Evolutionary conservation across 2,329 filamentous ascomycete genomes (phyloP), one percentile per base, ranked within the genome.

Genomic region (Monilinia laxa): DNA sequence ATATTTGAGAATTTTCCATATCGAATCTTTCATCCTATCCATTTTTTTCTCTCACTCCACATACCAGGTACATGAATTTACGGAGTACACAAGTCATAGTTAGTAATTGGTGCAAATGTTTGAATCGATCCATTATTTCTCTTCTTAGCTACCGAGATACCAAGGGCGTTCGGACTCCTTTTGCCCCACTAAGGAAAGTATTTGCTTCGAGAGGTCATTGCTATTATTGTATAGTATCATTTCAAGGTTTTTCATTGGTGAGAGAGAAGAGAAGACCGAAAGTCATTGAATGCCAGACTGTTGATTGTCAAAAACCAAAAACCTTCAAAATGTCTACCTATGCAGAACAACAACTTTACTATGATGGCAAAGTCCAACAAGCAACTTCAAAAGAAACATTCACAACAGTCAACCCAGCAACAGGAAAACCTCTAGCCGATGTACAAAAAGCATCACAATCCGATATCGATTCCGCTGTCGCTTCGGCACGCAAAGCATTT

Each of bases 391-490:
- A 83, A 53, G 82, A 82, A 68, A 87, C 87, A 57, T 94, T 95
- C 79, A 81, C 87, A 70, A 86, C 89, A 40, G 82, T 94, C 76
- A 84, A 95, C 76, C 92, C 92, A 51, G 87, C 91, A 60, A 93
- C 87, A 53, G 86, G 83, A 67, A 81, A 84, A 69, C 83, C 88
- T 7, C 78, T 94, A 62, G 90, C 90, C 70, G 86, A 88, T 71
- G 87, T 96, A 75, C 86, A 91, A 78, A 82, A 85, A 45, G 90
- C 91, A 23, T 88, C 90, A 0, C 78, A 81, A 28, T 76, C 82
- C 66, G 87, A 92, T 74, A 82, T 95, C 75, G 86, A 95, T 76
- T 83, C 86, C 20, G 91, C 92, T 55, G 83, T 96, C 70, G 78
- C 83, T 64, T 88, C 91, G 52, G 92, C 90, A 52, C 81, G 87